Base-by-base conservation (phyloP, 2,329 filamentous ascomycete genomes). In the Paraphaeosphaeria minitans region DNA sequence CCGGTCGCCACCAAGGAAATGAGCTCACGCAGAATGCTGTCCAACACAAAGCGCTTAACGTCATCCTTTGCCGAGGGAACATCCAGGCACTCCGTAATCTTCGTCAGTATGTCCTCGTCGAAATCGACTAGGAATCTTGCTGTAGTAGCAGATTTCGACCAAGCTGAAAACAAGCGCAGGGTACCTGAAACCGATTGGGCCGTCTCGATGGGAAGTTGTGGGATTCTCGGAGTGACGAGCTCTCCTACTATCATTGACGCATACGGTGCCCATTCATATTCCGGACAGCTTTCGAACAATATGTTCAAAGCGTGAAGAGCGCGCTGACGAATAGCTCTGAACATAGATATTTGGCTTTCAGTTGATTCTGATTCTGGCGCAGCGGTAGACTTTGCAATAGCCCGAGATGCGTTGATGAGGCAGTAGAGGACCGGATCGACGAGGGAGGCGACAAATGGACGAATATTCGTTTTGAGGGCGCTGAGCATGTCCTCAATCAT, bases 401-500 rank as follows among this genome's bases (percentile, higher is more conserved):
- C 75, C 61, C 77, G 64, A 59, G 86, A 90, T 14, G 91, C 85
- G 61, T 85, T 85, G 47, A 96, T 83, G 29, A 95, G 80, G 72
- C 93, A 97, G 72, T 93, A 94, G 1, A 98, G 79, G 0, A 96
- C 83, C 0, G 92, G 86, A 66, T 94, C 88, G 61, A 94, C 82
- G 4, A 98, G 82, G 13, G 84, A 84, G 16, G 84, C 80, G 50
- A 89, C 84, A 66, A 91, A 94, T 0, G 87, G 84, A 2, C 82
- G 77, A 55, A 96, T 86, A 55, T 88, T 89, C 5, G 85, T 87
- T 54, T 93, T 92, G 37, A 98, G 84, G 54, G 95, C 92, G 57
- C 90, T 89, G 59, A 98, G 87, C 73, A 98, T 87, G 12, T 94
- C 88, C 59, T 93, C 89, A 51, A 95, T 83, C 92, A 98, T 95